Conservation (phyloP, 495 filamentous ascomycete genomes). For the Annulohypoxylon nitens region DNA sequence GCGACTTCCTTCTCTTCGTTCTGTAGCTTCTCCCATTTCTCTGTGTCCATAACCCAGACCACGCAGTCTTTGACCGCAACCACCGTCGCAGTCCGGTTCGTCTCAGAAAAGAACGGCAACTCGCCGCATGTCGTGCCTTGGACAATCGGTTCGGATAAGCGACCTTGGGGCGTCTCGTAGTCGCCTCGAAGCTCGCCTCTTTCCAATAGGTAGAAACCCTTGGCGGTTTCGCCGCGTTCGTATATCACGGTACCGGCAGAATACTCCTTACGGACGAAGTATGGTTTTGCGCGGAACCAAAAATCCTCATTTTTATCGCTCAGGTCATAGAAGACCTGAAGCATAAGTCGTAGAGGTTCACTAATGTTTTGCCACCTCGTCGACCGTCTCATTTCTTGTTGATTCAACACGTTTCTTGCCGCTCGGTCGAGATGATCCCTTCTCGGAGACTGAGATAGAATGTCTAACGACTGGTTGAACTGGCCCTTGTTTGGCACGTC, state of each 20-base stretch:
- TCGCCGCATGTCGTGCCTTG: conserved; percentile 96
- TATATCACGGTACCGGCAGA: conserved; percentile 79
- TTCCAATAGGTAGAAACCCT: conserved; percentile 93
- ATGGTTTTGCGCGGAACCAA: conserved; percentile 83
- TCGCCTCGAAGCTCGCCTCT: conserved; percentile 88
- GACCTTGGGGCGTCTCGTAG: conserved; percentile 90
- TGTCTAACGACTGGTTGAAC: conserved; percentile 47
- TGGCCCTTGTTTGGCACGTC: conserved; percentile 64
- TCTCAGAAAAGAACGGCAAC: conserved; percentile 94
- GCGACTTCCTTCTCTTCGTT: conserved; percentile 79
- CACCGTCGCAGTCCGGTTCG: conserved; percentile 86
- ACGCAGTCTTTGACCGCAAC: conserved; percentile 83
- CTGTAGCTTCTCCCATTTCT: conserved; percentile 78
- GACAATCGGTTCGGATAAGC: conserved; percentile 90
- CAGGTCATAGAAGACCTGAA: conserved; percentile 91
- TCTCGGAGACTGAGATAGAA: conserved; percentile 81
- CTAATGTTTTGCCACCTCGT: conserved; percentile 84
- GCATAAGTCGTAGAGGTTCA: conserved; percentile 88
- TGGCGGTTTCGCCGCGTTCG: conserved; percentile 73
- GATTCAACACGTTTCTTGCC: conserved; percentile 76
- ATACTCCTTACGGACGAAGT: conserved; percentile 76
- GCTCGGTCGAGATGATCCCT: conserved; percentile 80
- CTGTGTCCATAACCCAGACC: conserved; percentile 80
- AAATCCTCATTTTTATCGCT: conserved; percentile 91
- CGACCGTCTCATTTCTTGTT: conserved; percentile 61